Evolutionary conservation across 192 early-diverging fungal species (phyloP), one percentile per base, ranked within the genome.

Genomic region (Anaeromyces robustus): DNA sequence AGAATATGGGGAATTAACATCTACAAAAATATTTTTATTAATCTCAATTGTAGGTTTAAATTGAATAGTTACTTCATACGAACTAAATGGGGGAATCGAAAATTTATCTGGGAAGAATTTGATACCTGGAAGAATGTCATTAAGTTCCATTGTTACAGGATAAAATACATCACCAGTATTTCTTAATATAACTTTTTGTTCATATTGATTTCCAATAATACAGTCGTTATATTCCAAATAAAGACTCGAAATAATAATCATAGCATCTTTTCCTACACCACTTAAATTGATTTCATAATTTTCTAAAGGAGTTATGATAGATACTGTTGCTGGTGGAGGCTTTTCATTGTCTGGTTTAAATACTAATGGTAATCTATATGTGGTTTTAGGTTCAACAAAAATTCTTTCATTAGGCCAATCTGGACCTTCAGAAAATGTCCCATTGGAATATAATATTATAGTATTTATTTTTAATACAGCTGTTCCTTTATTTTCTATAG

Each of bases 161-260:
- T 92, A 92, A 80, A 91, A 91, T 52, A 92, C 90, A 83, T 92
- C 90, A 16, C 90, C 90, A 43, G 91, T 87, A 80, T 92, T 92
- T 83, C 91, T 92, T 11, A 92, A 80, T 12, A 86, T 87, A 29
- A 92, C 82, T 80, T 89, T 89, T 82, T 91, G 88, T 79, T 91
- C 90, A 81, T 92, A 92, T 16, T 86, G 82, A 82, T 92, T 92
- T 78, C 90, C 90, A 78, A 92, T 92, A 18, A 92, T 79, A 83
- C 90, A 92, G 68, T 92, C 90, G 29, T 86, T 81, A 77, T 90
- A 92, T 30, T 92, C 90, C 13, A 92, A 82, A 18, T 86, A 85
- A 14, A 88, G 83, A 68, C 88, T 88, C 18, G 90, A 91, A 19
- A 92, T 88, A 83, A 92, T 92, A 39, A 92, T 81, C 19, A 92